phyloP scores from a whole-genome alignment of 805 yeast genomes.

The Wickerhamomyces chambardii region DNA sequence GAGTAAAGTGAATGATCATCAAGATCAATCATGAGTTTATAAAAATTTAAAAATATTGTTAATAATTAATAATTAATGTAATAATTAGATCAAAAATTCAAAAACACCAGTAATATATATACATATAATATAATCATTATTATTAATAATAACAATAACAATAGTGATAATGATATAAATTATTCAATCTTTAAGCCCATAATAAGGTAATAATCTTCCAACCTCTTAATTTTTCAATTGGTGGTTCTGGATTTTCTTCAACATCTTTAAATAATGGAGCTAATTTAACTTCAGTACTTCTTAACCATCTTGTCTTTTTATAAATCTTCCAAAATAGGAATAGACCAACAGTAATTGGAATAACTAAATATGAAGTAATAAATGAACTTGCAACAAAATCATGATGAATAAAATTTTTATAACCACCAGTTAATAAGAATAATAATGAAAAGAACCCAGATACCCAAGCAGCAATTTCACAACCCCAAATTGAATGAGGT shows the following conservation, averaged over 20 bases:
- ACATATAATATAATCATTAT: too few relatives aligned
- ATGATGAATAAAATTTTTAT: slow-evolving; percentile 21
- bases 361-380: slow-evolving; percentile 6
- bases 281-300: slow-evolving; percentile 31
- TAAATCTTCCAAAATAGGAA: slow-evolving; percentile 22
- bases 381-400: slow-evolving; percentile 8
- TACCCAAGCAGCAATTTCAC: slow-evolving; percentile 21
- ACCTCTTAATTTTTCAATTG: slow-evolving; percentile 5
- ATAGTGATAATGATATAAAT: too few relatives aligned
- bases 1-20: too few relatives aligned
- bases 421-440: slow-evolving; percentile 26
- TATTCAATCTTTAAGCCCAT: background rate
- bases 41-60: too few relatives aligned
- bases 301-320: slow-evolving; percentile 21
- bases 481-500: slow-evolving; percentile 21
- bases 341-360: slow-evolving; percentile 18
- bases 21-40: too few relatives aligned
- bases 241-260: slow-evolving; percentile 18
- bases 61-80: too few relatives aligned
- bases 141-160: too few relatives aligned
- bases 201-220: slow-evolving; percentile 7
- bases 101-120: too few relatives aligned
- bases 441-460: slow-evolving; percentile 16
- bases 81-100: too few relatives aligned
- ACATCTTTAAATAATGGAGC: slow-evolving; percentile 18